Evolutionary conservation across 2,329 filamentous ascomycete genomes (phyloP).

Genomic region (Sarocladiaceae sp.): DNA sequence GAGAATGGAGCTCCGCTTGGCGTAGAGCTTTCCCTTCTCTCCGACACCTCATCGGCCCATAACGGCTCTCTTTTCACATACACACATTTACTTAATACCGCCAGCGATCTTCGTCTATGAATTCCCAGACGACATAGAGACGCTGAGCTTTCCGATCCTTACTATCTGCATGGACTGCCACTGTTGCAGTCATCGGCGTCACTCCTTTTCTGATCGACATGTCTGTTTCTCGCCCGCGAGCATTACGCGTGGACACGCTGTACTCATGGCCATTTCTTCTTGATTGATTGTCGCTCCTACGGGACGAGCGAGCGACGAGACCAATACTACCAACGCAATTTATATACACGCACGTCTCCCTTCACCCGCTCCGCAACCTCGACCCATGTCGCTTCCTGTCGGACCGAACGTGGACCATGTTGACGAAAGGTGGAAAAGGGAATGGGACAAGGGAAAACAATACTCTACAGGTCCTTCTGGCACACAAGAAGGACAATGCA

Average conservation of each 20-base stretch:
- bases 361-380: not conserved
- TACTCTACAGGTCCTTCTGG: conserved; percentile 3
- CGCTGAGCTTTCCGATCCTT: conserved; percentile 5
- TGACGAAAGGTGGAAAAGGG: not conserved
- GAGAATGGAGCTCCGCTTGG: not conserved
- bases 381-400: not conserved
- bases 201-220: conserved; percentile 5
- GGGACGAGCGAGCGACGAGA: not conserved
- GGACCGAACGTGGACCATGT: not conserved
- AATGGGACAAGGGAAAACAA: not conserved
- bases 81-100: conserved; percentile 7
- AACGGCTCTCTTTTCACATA: not conserved
- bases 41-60: not conserved
- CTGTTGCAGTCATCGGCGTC: conserved; percentile 4
- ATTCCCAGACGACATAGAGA: not conserved
- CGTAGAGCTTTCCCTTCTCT: not conserved
- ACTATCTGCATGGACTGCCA: conserved; percentile 7
- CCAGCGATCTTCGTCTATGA: not conserved
- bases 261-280: conserved; percentile 4
- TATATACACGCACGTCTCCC: conserved; percentile 1
- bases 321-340: not conserved
- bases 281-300: not conserved
- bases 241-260: not conserved
- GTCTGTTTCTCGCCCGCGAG: not conserved
- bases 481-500: not conserved